Evolutionary conservation across 768 basidiomycete species (phyloP).

Genomic region (Psilocybe azurescens): DNA sequence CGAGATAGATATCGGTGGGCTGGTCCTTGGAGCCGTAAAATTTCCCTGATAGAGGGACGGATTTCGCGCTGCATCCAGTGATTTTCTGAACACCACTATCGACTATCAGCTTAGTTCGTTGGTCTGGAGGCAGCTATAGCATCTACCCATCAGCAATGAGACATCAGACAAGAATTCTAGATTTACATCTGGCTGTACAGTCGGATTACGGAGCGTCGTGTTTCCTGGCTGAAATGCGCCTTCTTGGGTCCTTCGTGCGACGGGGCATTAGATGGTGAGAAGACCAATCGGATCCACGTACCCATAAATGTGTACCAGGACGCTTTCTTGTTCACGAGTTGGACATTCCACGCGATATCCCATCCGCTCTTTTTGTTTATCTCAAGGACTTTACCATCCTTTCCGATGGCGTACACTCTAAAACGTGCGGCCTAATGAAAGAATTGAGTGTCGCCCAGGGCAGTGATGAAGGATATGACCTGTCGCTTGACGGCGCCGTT

Average conservation of each 20-base stretch:
- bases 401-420: constrained; percentile 34
- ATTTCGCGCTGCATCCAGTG: constrained; percentile 3
- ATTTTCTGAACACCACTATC: constrained; percentile 19
- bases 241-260: constrained; percentile 10
- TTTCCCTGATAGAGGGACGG: constrained; percentile 16
- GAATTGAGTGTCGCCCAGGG: neutral
- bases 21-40: constrained; percentile 7
- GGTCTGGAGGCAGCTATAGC: constrained; percentile 19
- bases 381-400: constrained; percentile 31
- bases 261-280: neutral
- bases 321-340: constrained; percentile 39
- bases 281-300: neutral
- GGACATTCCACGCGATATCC: constrained; percentile 32
- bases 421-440: constrained; percentile 34
- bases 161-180: neutral
- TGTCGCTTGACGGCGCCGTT: constrained; percentile 31
- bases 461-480: constrained; percentile 17
- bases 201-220: constrained; percentile 29
- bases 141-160: neutral
- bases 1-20: constrained; percentile 21
- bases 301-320: constrained; percentile 25
- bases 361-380: constrained; percentile 26
- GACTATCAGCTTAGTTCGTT: constrained; percentile 26
- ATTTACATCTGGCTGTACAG: constrained; percentile 28
- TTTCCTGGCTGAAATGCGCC: constrained; percentile 20